Conservation (phyloP, 768 basidiomycete species). For the Daedaleopsis sinensis region DNA sequence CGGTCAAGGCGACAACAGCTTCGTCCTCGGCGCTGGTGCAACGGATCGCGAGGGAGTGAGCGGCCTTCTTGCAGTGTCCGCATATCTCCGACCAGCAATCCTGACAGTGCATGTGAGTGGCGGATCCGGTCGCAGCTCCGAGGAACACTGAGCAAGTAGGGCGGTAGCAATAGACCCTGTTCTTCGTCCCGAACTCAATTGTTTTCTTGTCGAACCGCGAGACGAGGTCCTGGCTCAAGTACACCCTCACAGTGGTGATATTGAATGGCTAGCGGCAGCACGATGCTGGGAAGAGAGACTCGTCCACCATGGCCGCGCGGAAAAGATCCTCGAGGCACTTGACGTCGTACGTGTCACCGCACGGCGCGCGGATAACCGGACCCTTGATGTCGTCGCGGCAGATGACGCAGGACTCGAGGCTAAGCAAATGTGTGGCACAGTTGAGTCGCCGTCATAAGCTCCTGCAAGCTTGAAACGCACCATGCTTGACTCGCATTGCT, state of each 20-base stretch:
- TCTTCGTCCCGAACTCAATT: slow-evolving; percentile 47
- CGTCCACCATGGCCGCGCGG: slow-evolving; percentile 29
- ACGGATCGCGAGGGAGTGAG: slow-evolving; percentile 39
- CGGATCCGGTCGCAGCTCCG: slow-evolving; percentile 37
- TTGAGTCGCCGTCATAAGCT: neutral
- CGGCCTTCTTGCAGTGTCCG: slow-evolving; percentile 48
- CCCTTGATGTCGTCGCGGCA: slow-evolving; percentile 21
- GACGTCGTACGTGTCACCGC: slow-evolving; percentile 29
- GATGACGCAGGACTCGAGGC: slow-evolving; percentile 18
- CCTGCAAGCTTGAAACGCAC: neutral
- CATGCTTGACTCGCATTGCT: neutral
- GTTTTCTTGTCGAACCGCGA: slow-evolving; percentile 43
- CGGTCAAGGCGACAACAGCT: slow-evolving; percentile 47
- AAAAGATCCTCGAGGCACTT: slow-evolving; percentile 32
- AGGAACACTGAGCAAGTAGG: slow-evolving; percentile 57
- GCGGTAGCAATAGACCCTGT: slow-evolving; percentile 54
- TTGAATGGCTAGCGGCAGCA: slow-evolving; percentile 32
- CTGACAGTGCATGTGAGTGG: slow-evolving; percentile 37
- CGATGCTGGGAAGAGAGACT: slow-evolving; percentile 33
- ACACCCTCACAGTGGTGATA: slow-evolving; percentile 15
- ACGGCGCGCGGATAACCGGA: slow-evolving; percentile 19
- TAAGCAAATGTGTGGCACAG: neutral
- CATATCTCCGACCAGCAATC: slow-evolving; percentile 48
- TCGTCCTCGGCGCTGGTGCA: slow-evolving; percentile 45
- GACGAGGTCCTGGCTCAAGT: slow-evolving; percentile 17